phyloP scores from a whole-genome alignment of 2,329 filamentous ascomycete species.

The Verticillium dahliae region DNA sequence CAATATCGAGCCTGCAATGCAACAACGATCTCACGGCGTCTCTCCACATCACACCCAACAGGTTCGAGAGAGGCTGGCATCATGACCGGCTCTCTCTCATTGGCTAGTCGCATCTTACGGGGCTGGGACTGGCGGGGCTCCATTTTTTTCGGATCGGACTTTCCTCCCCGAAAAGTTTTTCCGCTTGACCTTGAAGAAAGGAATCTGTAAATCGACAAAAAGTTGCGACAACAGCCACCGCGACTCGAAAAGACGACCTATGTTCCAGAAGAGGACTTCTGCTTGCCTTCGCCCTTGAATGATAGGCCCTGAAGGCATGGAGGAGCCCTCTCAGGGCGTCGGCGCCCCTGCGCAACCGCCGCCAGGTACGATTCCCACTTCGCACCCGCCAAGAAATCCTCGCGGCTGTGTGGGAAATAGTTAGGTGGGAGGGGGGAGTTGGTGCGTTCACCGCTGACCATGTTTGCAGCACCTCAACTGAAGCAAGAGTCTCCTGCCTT shows the following conservation, averaged over 20 bases:
- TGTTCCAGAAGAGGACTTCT: slow-evolving; percentile 2
- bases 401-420: background rate
- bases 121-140: background rate
- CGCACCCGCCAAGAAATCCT: slow-evolving; percentile 6
- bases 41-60: background rate
- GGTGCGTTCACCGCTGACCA: slow-evolving; percentile 16
- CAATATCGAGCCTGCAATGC: no score
- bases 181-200: slow-evolving; percentile 19
- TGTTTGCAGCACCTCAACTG: slow-evolving; percentile 20
- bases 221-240: background rate
- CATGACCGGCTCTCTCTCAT: background rate
- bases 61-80: background rate
- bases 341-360: background rate
- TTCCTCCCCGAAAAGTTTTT: slow-evolving; percentile 36
- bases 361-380: background rate
- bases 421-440: background rate
- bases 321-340: slow-evolving; percentile 2
- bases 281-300: slow-evolving; percentile 9
- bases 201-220: background rate
- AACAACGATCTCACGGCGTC: no score
- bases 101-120: background rate
- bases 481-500: slow-evolving; percentile 29
- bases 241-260: background rate
- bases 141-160: slow-evolving; percentile 11
- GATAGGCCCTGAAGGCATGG: slow-evolving; percentile 19